Conservation (phyloP, 1,139 yeast species). For the Nakaseomyces bracarensis region DNA sequence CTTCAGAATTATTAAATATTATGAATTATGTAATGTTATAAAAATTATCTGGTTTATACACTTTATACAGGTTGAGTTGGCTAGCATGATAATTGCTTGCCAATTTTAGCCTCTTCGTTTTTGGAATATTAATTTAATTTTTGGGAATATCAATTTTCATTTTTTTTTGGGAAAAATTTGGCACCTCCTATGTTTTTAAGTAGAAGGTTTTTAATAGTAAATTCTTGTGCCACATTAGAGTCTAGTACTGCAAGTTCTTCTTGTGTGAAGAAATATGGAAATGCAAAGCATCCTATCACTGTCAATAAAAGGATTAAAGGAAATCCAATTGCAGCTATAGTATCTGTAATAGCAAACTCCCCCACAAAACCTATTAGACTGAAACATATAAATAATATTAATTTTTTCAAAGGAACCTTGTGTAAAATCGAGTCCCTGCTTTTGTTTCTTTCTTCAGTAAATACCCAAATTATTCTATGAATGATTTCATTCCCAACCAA, state of each 20-base stretch:
- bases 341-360: conserved; percentile 79
- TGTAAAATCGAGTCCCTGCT: conserved; percentile 32
- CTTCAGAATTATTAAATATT: not conserved
- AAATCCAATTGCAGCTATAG: conserved; percentile 89
- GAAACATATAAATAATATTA: conserved; percentile 50
- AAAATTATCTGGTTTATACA: not conserved
- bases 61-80: too few relatives aligned
- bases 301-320: conserved; percentile 79
- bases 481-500: conserved; percentile 59
- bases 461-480: conserved; percentile 52
- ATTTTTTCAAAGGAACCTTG: conserved; percentile 37
- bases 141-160: not conserved
- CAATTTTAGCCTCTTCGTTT: not conserved
- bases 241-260: conserved; percentile 60
- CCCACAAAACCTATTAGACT: conserved; percentile 63
- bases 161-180: not conserved
- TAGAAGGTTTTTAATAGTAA: conserved; percentile 33
- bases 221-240: conserved; percentile 36
- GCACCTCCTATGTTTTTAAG: conserved; percentile 15
- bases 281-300: conserved; percentile 44
- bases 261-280: conserved; percentile 56
- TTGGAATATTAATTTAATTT: not conserved
- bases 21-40: not conserved
- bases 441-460: conserved; percentile 44
- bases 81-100: not conserved